Conservation (phyloP, 2,329 filamentous ascomycete species). For the Aspergillus sp. region DNA sequence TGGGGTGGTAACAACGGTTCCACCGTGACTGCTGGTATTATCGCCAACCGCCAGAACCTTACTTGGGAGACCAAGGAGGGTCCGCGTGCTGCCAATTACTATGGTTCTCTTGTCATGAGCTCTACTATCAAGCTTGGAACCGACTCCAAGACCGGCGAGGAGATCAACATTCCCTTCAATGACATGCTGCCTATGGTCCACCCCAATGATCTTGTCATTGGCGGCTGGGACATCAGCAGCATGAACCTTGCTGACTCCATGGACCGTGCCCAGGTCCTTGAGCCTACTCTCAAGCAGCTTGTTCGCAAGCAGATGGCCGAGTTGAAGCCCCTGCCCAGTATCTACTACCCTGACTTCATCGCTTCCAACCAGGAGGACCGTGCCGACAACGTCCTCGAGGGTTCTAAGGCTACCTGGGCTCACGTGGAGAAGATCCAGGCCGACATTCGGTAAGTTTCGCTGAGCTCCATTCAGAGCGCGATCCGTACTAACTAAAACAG, state of each 20-base stretch:
- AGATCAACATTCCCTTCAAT: constrained; percentile 96
- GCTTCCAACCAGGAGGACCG: constrained; percentile 97
- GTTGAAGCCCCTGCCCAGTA: constrained; percentile 85
- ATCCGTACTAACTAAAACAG: constrained; percentile 40
- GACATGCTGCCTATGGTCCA: constrained; percentile 94
- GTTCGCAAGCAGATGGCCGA: constrained; percentile 90
- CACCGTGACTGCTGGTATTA: constrained; percentile 93
- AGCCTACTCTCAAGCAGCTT: constrained; percentile 86
- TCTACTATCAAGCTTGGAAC: constrained; percentile 96
- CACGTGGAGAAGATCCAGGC: constrained; percentile 92
- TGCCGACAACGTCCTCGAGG: constrained; percentile 84
- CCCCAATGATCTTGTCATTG: constrained; percentile 91
- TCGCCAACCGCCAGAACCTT: constrained; percentile 86
- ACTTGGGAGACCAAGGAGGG: constrained; percentile 95
- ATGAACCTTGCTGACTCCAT: constrained; percentile 88
- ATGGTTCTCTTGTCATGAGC: constrained; percentile 94
- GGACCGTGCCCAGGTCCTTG: constrained; percentile 92
- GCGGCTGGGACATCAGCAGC: constrained; percentile 95
- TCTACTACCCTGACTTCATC: constrained; percentile 99
- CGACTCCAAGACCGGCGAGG: constrained; percentile 76
- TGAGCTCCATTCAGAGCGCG: not conserved
- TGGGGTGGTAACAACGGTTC: constrained; percentile 98
- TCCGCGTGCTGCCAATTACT: constrained; percentile 86
- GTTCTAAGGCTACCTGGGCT: constrained; percentile 77
- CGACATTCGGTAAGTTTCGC: constrained; percentile 71